A percentile compares a stretch with the other conserved stretches of the same genome.
These are phyloP conservation scores for Silene uniflora DNA, from an alignment of 148 eudicot genomes.

Conservation along the genomic window DNA sequence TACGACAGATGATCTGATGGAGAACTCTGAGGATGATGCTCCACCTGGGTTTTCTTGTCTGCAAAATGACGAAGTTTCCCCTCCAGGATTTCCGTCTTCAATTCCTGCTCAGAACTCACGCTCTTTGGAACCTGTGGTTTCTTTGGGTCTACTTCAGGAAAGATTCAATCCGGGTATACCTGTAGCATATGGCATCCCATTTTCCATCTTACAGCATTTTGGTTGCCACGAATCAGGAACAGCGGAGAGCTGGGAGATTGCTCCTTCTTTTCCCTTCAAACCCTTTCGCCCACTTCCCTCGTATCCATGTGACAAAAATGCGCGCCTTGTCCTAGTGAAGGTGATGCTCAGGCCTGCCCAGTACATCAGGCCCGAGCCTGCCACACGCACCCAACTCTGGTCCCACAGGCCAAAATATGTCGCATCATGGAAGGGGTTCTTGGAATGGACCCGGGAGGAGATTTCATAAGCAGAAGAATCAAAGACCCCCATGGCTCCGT, in stretches of 20 bases:
- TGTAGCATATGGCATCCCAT: conserved; percentile 68
- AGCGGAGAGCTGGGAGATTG: conserved; percentile 54
- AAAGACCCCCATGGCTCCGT: conserved; percentile 52
- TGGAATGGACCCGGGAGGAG: conserved; percentile 42
- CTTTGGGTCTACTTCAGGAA: conserved; percentile 44
- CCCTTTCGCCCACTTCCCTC: conserved; percentile 88
- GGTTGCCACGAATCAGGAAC: conserved; percentile 43
- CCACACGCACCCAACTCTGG: conserved; percentile 14
- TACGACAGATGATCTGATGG: conserved; percentile 24
- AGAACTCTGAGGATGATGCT: conserved; percentile 40
- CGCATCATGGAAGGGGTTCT: conserved; percentile 28
- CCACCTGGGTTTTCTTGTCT: conserved; percentile 41
- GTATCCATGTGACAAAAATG: conserved; percentile 34
- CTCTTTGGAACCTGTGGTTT: conserved; percentile 25
- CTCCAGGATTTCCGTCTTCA: conserved; percentile 50
- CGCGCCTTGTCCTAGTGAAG: conserved; percentile 16
- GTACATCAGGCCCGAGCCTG: conserved; percentile 30
- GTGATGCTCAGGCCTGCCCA: conserved; percentile 31
- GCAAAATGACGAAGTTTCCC: conserved; percentile 30
- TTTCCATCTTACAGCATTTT: conserved; percentile 42
- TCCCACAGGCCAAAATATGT: conserved; percentile 28
- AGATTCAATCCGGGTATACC: conserved; percentile 49
- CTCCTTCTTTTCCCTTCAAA: conserved; percentile 69
- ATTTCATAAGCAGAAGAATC: conserved; percentile 49
- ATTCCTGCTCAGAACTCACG: conserved; percentile 15